Evolutionary conservation across 176 grass and related monocot genomes (phyloP).

Genomic region (Hordeum marinum): DNA sequence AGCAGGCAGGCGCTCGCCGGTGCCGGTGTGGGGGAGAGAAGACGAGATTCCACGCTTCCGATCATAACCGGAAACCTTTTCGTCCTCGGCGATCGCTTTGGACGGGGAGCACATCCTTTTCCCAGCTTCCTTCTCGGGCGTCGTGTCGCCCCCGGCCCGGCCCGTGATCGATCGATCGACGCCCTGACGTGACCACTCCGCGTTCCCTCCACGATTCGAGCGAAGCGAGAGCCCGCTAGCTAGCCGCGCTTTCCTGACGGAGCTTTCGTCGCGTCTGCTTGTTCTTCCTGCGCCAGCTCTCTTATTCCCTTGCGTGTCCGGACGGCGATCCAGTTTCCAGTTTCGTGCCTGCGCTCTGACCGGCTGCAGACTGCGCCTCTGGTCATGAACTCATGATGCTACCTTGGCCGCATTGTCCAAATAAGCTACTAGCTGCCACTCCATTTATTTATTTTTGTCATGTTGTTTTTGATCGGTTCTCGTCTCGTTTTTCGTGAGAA

Average conservation of each 20-base stretch:
- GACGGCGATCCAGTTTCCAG: background rate
- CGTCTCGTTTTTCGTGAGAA: background rate
- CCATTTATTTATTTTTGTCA: background rate
- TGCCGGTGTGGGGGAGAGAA: background rate
- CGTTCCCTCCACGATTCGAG: conserved; percentile 3
- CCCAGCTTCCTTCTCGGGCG: background rate
- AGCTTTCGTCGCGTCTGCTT: conserved; percentile 16
- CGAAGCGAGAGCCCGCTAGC: background rate
- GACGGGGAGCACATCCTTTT: background rate
- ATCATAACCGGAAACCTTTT: background rate
- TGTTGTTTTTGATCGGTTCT: background rate
- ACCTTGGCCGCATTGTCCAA: background rate
- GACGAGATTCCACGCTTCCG: background rate
- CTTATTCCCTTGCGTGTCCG: background rate
- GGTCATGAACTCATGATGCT: no score
- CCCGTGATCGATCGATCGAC: background rate
- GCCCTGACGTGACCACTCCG: background rate
- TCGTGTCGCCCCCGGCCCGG: background rate
- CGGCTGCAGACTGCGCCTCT: background rate
- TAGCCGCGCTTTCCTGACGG: background rate
- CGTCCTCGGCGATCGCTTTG: background rate
- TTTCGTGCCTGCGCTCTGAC: background rate
- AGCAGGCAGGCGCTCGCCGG: background rate
- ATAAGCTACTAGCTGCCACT: no score
- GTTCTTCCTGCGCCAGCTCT: background rate